Evolutionary conservation across 2,329 filamentous ascomycete genomes (phyloP), one percentile per base, ranked within the genome.

Genomic region (Beauveria sp.): DNA sequence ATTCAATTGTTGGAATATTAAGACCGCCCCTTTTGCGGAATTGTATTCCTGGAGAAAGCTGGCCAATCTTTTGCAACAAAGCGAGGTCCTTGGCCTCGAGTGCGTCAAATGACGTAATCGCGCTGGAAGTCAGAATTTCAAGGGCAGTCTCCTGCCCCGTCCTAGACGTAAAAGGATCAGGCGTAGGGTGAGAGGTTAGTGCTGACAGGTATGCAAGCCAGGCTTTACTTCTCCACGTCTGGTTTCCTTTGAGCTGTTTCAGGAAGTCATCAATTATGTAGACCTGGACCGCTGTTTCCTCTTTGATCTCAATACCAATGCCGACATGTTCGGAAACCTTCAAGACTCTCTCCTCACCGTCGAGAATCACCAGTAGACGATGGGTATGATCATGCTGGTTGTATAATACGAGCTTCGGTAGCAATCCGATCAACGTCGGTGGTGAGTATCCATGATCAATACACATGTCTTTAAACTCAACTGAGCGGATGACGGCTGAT

Each of bases 71-170:
- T 5, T 46, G 2, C 26, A 62, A 18, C 1, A 62, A 28, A 14
- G 0, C 34, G 2, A 10, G 6, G 14, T 62, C 60, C 0, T 10
- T 18, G 1, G 1, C 5, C 2, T 26, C 14, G 3, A 63, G 31
- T 16, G 20, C 1, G 0, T 50, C 22, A 10, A 65, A 63, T 0
- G 84, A 86, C 14, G 68, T 65, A 0, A 83, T 71, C 0, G 80
- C 75, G 0, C 80, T 80, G 0, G 79, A 80, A 1, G 59, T 59
- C 1, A 86, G 67, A 1, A 83, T 80, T 0, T 67, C 64, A 0
- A 86, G 65, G 0, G 82, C 80, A 38, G 79, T 69, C 66, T 86
- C 83, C 0, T 80, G 83, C 0, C 84, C 84, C 0, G 82, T 86
- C 3, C 70, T 68, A 0, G 65, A 55, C 0, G 79, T 85, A 0